Evolutionary conservation across 306 rosid genomes (phyloP), one percentile per base, ranked within the genome.

Genomic region (Sicyos edulis): DNA sequence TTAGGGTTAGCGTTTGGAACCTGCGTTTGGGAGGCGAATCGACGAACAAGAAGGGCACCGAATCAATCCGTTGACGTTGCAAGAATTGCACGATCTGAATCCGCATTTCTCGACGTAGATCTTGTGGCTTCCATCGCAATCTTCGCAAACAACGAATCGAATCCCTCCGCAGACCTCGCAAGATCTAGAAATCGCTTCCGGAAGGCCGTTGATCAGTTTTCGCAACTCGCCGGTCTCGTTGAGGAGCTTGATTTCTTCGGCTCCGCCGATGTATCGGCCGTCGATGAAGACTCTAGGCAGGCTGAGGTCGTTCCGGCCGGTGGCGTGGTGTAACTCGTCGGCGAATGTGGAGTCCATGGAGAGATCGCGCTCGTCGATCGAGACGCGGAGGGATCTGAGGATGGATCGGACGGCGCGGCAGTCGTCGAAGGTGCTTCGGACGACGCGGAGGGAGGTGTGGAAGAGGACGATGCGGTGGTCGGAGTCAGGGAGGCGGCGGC

Each of bases 101-200:
- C 92, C 96, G 2, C 61, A 73, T 74, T 86, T 84, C 52, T 80
- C 86, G 1, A 9, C 20, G 21, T 79, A 87, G 8, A 90, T 80
- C 78, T 86, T 93, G 45, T 87, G 97, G 79, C 99, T 93, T 34
- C 99, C 99, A 64, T 86, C 74, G 17, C 99, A 90, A 22, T 74
- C 79, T 4, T 82, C 81, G 49, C 98, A 93, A 50, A 91, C 82
- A 1, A 83, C 64, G 37, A 87, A 93, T 78, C 96, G 82, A 21
- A 86, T 42, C 71, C 95, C 99, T 64, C 89, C 96, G n/a, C 99
- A 93, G 1, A 17, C 2, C 44, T 76, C 91, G 74, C 99, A 29
- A 10, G 42, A 17, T 15, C 7, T 71, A 15, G 78, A 44, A 15
- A 73, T 64, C 68, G 81, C 76, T 24, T 53, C 75, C 6, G 98